phyloP scores from a whole-genome alignment of 2,329 filamentous ascomycete species.

The Colletotrichum gigasporum region DNA sequence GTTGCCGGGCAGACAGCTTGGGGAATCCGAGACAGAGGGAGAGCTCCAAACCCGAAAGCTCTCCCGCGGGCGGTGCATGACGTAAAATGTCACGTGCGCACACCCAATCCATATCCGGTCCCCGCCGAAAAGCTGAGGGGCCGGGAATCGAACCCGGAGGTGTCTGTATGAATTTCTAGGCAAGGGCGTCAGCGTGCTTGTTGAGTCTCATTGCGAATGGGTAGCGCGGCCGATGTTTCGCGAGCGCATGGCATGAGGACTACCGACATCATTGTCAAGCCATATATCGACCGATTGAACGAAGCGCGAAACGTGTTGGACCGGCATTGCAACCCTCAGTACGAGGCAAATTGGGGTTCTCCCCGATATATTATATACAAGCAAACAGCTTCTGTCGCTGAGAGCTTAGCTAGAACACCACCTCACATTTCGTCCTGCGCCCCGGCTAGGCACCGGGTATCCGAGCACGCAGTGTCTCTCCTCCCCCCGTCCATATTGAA shows the following conservation, averaged over 20 bases:
- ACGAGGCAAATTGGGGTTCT: neutral
- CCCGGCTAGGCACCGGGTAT: slow-evolving; percentile 4
- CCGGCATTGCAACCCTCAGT: neutral
- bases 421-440: neutral
- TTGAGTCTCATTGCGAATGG: neutral
- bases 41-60: slow-evolving; percentile 17
- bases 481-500: neutral
- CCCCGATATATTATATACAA: slow-evolving; percentile 29
- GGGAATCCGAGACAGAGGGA: slow-evolving; percentile 11
- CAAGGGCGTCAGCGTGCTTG: neutral
- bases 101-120: neutral
- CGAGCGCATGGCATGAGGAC: too few species aligned
- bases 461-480: neutral
- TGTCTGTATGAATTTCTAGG: slow-evolving; percentile 12
- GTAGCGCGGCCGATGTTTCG: too few species aligned
- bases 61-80: slow-evolving; percentile 12
- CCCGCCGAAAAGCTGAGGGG: neutral
- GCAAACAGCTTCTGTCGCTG: slow-evolving; percentile 23
- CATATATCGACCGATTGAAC: too few species aligned
- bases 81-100: slow-evolving; percentile 31
- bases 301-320: too few species aligned
- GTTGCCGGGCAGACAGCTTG: slow-evolving; percentile 8
- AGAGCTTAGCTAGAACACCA: slow-evolving; percentile 16
- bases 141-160: neutral
- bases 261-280: too few species aligned